Evolutionary conservation across 345 rosid genomes (phyloP).

Genomic region (Acer negundo): DNA sequence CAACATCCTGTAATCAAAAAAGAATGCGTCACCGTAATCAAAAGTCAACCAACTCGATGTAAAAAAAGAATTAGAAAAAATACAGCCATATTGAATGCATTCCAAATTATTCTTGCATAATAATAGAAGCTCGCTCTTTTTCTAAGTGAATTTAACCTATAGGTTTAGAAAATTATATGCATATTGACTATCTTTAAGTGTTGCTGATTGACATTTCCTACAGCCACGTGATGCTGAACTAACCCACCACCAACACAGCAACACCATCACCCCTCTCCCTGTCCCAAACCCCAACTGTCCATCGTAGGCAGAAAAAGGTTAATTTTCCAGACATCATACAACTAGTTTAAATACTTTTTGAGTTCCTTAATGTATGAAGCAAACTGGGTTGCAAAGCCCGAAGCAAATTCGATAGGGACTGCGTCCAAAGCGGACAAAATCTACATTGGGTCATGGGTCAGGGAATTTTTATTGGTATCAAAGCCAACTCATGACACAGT

Average conservation of each 20-base stretch:
- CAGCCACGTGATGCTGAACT: background rate
- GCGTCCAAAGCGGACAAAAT: background rate
- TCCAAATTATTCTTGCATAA: background rate
- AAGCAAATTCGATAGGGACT: background rate
- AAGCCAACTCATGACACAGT: background rate
- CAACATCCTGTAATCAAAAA: constrained; percentile 44
- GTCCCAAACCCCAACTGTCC: background rate
- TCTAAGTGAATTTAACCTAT: background rate
- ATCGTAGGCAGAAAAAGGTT: background rate
- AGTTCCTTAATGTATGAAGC: background rate
- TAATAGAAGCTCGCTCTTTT: background rate
- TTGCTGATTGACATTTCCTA: background rate
- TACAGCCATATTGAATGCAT: background rate
- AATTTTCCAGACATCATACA: background rate
- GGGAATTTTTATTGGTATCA: background rate
- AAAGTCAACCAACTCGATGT: background rate
- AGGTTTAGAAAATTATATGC: background rate
- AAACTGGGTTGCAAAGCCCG: background rate
- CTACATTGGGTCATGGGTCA: background rate
- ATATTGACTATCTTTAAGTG: background rate
- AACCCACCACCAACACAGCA: background rate
- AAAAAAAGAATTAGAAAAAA: background rate
- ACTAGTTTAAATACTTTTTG: background rate
- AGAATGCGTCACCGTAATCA: background rate
- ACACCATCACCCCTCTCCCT: background rate